phyloP scores from a whole-genome alignment of 148 eudicot genomes.

The Heliamphora exappendiculata region DNA sequence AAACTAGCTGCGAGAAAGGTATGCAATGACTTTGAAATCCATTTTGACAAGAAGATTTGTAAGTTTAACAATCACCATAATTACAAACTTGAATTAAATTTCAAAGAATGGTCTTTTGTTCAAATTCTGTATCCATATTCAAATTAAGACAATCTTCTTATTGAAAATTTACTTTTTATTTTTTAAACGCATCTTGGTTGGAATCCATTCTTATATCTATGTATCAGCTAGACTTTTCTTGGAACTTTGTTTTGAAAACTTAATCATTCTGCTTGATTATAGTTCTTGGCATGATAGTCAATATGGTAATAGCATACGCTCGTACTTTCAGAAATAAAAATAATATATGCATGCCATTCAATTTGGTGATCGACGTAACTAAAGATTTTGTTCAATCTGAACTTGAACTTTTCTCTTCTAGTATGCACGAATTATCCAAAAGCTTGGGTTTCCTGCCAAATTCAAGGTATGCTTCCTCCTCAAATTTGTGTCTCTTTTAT shows the following conservation, averaged over 20 bases:
- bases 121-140: constrained; percentile 1
- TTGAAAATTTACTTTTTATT: not conserved
- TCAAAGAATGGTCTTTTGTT: not conserved
- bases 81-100: not conserved
- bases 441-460: constrained; percentile 71
- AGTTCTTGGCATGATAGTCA: not conserved
- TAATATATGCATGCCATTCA: not conserved
- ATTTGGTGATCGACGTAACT: not conserved
- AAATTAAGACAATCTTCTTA: not conserved
- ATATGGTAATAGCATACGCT: not conserved
- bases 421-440: constrained; percentile 78
- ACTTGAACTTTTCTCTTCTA: constrained; percentile 16
- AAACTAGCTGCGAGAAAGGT: constrained; percentile 63
- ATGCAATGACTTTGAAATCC: constrained; percentile 1
- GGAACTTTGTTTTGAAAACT: not conserved
- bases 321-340: not conserved
- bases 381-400: constrained; percentile 1
- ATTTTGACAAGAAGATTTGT: not conserved
- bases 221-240: not conserved
- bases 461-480: constrained; percentile 41
- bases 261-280: not conserved
- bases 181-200: not conserved
- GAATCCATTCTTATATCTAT: not conserved
- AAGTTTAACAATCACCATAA: not conserved
- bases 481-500: not conserved